A percentile compares a stretch with the other conserved stretches of the same genome.
phyloP scores from a whole-genome alignment of 371 early-diverging fungal species.

The Rhizopus arrhizus region DNA sequence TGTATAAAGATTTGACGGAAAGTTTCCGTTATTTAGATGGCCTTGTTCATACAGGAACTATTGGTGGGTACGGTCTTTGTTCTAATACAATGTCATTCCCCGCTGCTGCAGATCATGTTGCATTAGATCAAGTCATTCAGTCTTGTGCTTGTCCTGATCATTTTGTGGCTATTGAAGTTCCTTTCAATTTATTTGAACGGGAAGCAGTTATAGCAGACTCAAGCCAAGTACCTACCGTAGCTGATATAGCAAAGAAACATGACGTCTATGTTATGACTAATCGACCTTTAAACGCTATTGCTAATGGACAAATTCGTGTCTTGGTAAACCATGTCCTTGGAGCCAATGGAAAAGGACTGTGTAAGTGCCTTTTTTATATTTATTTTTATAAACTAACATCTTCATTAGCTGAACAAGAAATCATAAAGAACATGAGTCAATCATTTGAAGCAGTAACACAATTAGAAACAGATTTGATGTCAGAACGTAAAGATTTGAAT shows the following conservation, averaged over 20 bases:
- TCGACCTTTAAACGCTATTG: constrained; percentile 74
- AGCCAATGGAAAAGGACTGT: constrained; percentile 26
- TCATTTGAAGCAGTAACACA: constrained; percentile 58
- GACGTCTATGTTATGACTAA: constrained; percentile 70
- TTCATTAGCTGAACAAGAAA: constrained; percentile 44
- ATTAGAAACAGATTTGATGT: constrained; percentile 65
- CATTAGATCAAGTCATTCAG: constrained; percentile 39
- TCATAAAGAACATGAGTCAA: constrained; percentile 54
- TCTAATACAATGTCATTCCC: constrained; percentile 71
- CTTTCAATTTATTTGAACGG: constrained; percentile 79
- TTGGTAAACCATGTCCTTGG: constrained; percentile 55
- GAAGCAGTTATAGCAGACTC: constrained; percentile 43
- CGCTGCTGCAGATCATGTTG: constrained; percentile 62
- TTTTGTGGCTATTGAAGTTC: constrained; percentile 68
- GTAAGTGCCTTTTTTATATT: constrained; percentile 10
- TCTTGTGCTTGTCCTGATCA: constrained; percentile 48
- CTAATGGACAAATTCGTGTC: constrained; percentile 65
- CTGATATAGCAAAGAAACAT: constrained; percentile 59
- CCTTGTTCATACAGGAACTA: constrained; percentile 59
- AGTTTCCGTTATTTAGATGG: constrained; percentile 67
- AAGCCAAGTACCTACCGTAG: constrained; percentile 41
- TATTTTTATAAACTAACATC: background rate
- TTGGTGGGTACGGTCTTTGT: constrained; percentile 73
- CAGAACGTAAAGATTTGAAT: constrained; percentile 48
- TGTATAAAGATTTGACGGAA: constrained; percentile 61